Evolutionary conservation across 2,329 filamentous ascomycete genomes (phyloP), one percentile per base, ranked within the genome.

Genomic region (Trichoderma asperellum): DNA sequence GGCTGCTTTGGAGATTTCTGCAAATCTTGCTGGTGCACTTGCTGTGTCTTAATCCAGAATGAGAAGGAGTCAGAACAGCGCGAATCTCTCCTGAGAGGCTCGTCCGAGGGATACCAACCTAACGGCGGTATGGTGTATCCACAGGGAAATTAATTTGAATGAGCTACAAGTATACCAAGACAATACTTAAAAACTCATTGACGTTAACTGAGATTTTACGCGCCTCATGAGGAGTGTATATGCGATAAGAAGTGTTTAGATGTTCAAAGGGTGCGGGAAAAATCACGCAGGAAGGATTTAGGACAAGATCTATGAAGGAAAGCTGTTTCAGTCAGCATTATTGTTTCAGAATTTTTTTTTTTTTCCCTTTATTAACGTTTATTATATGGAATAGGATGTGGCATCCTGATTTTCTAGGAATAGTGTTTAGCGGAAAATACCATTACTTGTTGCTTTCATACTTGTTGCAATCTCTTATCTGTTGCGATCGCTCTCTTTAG

Each of bases 21-120:
- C 55, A 74, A 76, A 4, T 77, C 83, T 2, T 84, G 79, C 78
- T 85, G 83, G 78, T 85, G 83, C 72, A 78, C 76, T 32, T 78
- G 80, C 77, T 85, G 83, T 75, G 76, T 78, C 56, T 74, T 85
- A 27, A 77, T 82, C 62, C 83, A 85, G 80, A 74, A 79, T 69
- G 83, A 85, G 52, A 85, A 85, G 80, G 83, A 85, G 76, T 77
- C 78, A 2, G 77, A 76, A 62, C 73, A 79, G 70, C 80, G 78
- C 16, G 81, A 81, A 72, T 61, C 73, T 16, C 72, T 74, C 32
- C 58, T 72, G 29, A 64, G 34, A 12, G 70, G 71, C 18, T 40
- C 68, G 5, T 66, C 72, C 52, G 62, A 73, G 63, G 71, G 68
- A 61, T 74, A 74, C 68, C 58, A 69, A 61, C 14, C 71, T 35